Evolutionary conservation across 441 rosid species (phyloP).

Genomic region (Erodium trifolium): DNA sequence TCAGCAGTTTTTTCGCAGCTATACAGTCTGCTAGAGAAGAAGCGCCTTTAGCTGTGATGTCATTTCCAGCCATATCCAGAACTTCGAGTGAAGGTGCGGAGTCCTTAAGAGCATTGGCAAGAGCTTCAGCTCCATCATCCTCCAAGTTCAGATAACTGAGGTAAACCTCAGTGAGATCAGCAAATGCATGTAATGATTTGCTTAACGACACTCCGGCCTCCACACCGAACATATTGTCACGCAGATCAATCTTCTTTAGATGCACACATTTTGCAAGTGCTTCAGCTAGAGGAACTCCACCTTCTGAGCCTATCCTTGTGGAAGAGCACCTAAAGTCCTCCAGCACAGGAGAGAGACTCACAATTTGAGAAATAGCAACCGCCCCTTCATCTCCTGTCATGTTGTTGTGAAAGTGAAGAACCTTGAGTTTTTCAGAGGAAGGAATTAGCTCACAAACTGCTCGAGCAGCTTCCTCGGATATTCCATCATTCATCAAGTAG

Average conservation of each 20-base stretch:
- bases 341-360: slow-evolving; percentile 50
- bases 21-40: too few relatives aligned
- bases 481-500: slow-evolving; percentile 78
- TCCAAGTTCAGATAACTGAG: too few relatives aligned
- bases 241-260: slow-evolving; percentile 71
- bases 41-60: too few relatives aligned
- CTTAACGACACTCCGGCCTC: slow-evolving; percentile 75
- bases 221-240: slow-evolving; percentile 82
- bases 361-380: slow-evolving; percentile 57
- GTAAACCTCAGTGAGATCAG: too few relatives aligned
- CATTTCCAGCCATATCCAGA: too few relatives aligned
- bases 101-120: too few relatives aligned
- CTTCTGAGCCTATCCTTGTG: slow-evolving; percentile 68
- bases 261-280: slow-evolving; percentile 54
- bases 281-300: slow-evolving; percentile 68
- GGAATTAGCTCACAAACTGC: slow-evolving; percentile 79
- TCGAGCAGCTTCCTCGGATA: slow-evolving; percentile 85
- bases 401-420: slow-evolving; percentile 81
- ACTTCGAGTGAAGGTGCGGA: too few relatives aligned
- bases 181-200: slow-evolving; percentile 15
- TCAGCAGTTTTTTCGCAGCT: too few relatives aligned
- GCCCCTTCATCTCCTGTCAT: slow-evolving; percentile 94
- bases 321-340: slow-evolving; percentile 82
- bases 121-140: too few relatives aligned
- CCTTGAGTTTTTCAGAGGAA: slow-evolving; percentile 60